Base-by-base conservation (phyloP, 1,284 basidiomycete species). In the Marasmius sp. region DNA sequence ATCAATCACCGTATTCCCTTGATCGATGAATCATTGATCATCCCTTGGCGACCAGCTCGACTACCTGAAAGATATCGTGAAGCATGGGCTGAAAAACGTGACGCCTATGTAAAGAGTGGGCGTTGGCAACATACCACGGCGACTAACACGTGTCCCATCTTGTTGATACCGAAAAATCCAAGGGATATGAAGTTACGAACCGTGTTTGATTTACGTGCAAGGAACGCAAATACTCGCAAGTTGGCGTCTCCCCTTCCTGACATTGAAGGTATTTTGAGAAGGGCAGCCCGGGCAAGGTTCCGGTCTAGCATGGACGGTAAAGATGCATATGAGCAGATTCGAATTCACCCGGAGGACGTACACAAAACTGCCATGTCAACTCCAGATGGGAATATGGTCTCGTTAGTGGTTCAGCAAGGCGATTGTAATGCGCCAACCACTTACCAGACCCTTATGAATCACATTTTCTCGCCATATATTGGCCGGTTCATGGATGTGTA, bases 1-100 rank as follows among this genome's bases (percentile, higher is more conserved):
- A 77, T 79, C 0, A 78, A 79, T 49, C 76, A 79, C 36, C 20
- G 41, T 0, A 76, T 77, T 0, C 74, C 74, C 0, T 34, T 79
- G 1, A 74, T 78, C 10, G 70, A 79, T 37, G 64, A 67, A 9
- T 53, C 47, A 0, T 67, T 69, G 11, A 55, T 69, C 0, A 75
- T 76, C 48, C 68, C 68, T 0, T 76, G 72, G 74, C 50, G 67
- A 0, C 67, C 70, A 2, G 52, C 58, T 38, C 9, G 55, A 6
- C 77, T 75, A 53, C 73, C 74, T 3, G 70, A 77, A 27, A 68
- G 68, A 0, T 58, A 76, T 0, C 0, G 64, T 0, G 49, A 63
- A 0, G 68, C 72, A n/a, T 78, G 74, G 75, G 41, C 51, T 38
- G 37, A 53, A 18, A 59, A 59, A 22, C 58, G 63, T 0, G 71